phyloP scores from a whole-genome alignment of 352 stramenopile species.

The Hyaloperonospora brassicae region DNA sequence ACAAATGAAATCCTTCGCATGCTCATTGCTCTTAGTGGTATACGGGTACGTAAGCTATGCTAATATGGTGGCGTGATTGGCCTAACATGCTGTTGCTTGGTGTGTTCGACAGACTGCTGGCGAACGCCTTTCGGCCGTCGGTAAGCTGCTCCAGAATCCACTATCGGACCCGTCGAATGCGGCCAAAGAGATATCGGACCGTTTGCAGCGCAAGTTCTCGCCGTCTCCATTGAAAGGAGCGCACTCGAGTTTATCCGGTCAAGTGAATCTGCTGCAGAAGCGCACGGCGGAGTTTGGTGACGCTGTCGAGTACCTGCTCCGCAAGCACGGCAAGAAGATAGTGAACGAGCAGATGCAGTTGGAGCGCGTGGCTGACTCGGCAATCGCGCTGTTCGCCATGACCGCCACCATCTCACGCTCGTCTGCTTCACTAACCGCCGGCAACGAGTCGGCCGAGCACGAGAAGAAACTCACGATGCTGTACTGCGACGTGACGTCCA shows the following conservation, averaged over 20 bases:
- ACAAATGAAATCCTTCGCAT: conserved; percentile 89
- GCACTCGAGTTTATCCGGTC: conserved; percentile 52
- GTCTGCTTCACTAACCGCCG: conserved; percentile 44
- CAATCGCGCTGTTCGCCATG: conserved; percentile 80
- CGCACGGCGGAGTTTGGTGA: conserved; percentile 73
- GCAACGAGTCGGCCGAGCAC: conserved; percentile 53
- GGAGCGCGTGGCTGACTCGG: conserved; percentile 76
- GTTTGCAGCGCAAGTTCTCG: conserved; percentile 76
- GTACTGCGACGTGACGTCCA: conserved; percentile 66
- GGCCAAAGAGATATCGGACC: conserved; percentile 69
- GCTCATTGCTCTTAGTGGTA: conserved; percentile 85
- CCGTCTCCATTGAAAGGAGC: conserved; percentile 57
- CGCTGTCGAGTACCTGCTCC: conserved; percentile 63
- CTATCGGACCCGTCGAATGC: conserved; percentile 62
- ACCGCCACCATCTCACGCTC: conserved; percentile 82
- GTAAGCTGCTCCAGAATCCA: conserved; percentile 76
- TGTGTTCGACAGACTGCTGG: conserved; percentile 44
- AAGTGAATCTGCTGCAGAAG: conserved; percentile 53
- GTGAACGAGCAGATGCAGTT: conserved; percentile 84
- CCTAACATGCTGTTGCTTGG: conserved; percentile 5
- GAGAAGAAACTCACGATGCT: conserved; percentile 74
- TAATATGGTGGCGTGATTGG: conserved; percentile 5
- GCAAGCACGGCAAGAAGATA: conserved; percentile 85
- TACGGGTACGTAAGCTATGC: conserved; percentile 41
- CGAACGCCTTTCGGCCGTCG: conserved; percentile 66